A percentile compares a stretch with the other conserved stretches of the same genome.
phyloP scores from a whole-genome alignment of 371 early-diverging fungal genomes.

The Syncephalastrum monosporum region DNA sequence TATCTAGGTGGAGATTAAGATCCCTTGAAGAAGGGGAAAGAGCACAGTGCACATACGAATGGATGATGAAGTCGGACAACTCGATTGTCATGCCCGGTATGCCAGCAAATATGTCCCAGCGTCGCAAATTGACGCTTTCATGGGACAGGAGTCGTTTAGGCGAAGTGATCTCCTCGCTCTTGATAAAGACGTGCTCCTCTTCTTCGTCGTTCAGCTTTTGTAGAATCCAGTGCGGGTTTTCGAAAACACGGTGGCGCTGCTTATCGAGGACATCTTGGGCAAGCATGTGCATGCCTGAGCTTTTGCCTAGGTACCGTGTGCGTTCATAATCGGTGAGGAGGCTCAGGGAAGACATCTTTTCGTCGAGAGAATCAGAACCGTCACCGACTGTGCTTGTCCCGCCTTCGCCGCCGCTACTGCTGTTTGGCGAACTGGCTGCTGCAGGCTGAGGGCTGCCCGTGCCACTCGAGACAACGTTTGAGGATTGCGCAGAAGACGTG shows the following conservation, averaged over 20 bases:
- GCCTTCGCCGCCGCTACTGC: background rate
- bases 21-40: background rate
- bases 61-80: conserved; percentile 26
- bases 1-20: conserved; percentile 19
- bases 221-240: conserved; percentile 26
- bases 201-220: conserved; percentile 41
- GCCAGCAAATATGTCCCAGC: conserved; percentile 23
- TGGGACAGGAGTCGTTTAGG: background rate
- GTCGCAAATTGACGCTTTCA: conserved; percentile 2
- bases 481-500: background rate
- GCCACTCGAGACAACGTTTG: no score
- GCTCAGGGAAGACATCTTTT: conserved; percentile 11
- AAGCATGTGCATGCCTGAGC: conserved; percentile 35
- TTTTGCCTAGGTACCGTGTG: conserved; percentile 37
- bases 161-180: conserved; percentile 21
- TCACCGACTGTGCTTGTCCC: background rate
- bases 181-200: conserved; percentile 41
- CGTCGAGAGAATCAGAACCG: conserved; percentile 7
- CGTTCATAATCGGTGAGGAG: conserved; percentile 36
- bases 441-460: background rate
- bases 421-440: background rate
- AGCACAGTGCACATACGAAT: conserved; percentile 19
- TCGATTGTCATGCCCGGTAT: conserved; percentile 28
- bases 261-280: conserved; percentile 19
- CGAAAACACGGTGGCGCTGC: conserved; percentile 14